Evolutionary conservation across 1,284 basidiomycete species (phyloP).

Genomic region (Inonotus obliquus): DNA sequence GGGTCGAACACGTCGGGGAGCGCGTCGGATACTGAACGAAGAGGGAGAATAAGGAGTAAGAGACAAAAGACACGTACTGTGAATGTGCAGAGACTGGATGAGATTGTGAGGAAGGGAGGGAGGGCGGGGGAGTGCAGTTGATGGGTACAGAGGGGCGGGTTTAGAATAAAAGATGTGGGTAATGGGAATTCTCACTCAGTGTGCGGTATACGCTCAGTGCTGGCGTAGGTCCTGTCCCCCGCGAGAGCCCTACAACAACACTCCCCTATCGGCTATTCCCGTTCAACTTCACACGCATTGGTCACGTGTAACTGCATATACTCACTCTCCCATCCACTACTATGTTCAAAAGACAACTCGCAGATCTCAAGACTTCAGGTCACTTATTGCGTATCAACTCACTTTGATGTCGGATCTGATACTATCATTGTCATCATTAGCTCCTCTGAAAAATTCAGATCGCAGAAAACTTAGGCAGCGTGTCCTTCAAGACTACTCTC

Average conservation of each 20-base stretch:
- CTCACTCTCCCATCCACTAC: background rate
- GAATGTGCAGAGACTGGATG: too few species aligned
- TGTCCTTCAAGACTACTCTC: constrained; percentile 43
- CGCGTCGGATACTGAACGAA: constrained; percentile 1
- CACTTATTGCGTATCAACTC: too few species aligned
- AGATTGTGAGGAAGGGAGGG: background rate
- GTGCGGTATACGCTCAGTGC: background rate
- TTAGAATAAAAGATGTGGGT: background rate
- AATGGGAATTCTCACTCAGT: constrained; percentile 8
- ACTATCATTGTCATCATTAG: constrained; percentile 26
- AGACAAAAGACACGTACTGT: constrained; percentile 13
- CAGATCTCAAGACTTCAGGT: constrained; percentile 63
- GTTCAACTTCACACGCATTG: background rate
- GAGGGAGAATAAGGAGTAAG: background rate
- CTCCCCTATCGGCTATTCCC: background rate
- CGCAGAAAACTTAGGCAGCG: constrained; percentile 62
- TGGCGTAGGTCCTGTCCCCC: background rate
- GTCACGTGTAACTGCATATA: background rate
- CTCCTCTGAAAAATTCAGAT: constrained; percentile 66
- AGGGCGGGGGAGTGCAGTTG: background rate
- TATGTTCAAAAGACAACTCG: constrained; percentile 75
- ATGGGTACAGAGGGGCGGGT: background rate
- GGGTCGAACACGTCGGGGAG: background rate
- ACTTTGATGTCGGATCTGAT: background rate
- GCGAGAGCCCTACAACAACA: background rate